Evolutionary conservation across 257 asterid species (phyloP), one percentile per base, ranked within the genome.

Genomic region (Forsythia viridissima): DNA sequence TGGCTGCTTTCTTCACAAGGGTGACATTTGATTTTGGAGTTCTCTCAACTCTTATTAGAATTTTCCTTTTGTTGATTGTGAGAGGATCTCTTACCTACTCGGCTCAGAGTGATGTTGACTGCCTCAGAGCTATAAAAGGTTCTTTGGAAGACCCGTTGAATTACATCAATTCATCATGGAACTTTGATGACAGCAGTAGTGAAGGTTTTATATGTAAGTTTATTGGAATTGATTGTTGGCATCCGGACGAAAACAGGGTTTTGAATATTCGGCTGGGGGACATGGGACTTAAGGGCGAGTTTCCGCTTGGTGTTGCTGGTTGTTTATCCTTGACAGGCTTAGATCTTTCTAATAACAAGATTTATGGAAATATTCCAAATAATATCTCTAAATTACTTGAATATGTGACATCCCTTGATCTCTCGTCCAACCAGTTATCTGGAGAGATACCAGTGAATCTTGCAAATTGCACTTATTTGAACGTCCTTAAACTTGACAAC

Each of bases 151-250:
- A 94, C 82, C 98, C 95, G 2, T 68, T 67, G 20, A 79, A 80
- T 77, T 69, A 20, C 77, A 80, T 94, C 66, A 38, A 36, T 18
- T 11, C 80, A 4, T 72, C 97, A 37, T 94, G 98, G 98, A 83
- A 79, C 46, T 94, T 94, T 52, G 65, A 79, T 18, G 91, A 92
- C 69, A 4, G 15, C 8, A 39, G 7, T 13, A 81, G 90, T 2
- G 87, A 88, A 77, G 93, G 93, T 44, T 85, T 76, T 57, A 92
- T 94, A 81, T 92, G 98, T 86, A 83, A 72, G 40, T 94, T 92
- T 70, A 38, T 84, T n/a, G 97, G 97, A 78, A 59, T 94, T 21
- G 91, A 90, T 2, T 92, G 98, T 80, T 94, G 98, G 98, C 97
- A 94, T 68, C 86, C 83, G 0, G 89, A 87, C 18, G 97, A 94